These are phyloP conservation scores for Pseudopithomyces maydicus DNA, from an alignment of 2,329 filamentous ascomycete species.

Conservation along the genomic window DNA sequence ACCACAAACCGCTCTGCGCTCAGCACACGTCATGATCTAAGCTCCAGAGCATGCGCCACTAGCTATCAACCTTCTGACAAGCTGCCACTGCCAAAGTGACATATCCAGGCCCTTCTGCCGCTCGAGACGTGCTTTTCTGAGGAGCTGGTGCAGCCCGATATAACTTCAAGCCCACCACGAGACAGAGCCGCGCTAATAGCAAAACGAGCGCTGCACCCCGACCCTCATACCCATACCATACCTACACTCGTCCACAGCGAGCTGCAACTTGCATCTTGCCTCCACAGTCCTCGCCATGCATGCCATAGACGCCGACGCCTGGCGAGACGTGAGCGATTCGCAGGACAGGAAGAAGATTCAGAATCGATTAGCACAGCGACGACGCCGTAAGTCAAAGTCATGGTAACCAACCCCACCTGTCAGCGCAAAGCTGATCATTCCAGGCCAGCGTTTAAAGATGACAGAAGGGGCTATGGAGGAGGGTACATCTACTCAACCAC, in stretches of 20 bases:
- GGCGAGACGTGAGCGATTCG: conserved; percentile 10
- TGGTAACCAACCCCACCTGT: conserved; percentile 3
- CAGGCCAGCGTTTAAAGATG: conserved; percentile 10
- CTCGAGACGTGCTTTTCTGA: neutral
- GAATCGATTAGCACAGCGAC: conserved; percentile 10
- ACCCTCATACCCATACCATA: neutral
- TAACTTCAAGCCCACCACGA: conserved; percentile 6
- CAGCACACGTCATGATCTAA: conserved; percentile 7
- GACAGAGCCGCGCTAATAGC: conserved; percentile 5
- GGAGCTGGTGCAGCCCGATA: conserved; percentile 3
- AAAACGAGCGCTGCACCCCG: neutral
- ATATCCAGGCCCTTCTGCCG: neutral
- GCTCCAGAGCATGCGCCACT: conserved; percentile 4
- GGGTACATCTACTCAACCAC: conserved; percentile 2
- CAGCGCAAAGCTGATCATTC: conserved; percentile 8
- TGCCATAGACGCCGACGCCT: conserved; percentile 10
- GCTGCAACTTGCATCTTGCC: too few relatives aligned
- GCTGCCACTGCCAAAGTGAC: neutral
- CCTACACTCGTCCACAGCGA: neutral
- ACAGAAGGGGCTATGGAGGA: conserved; percentile 5
- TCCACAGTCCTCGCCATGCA: conserved; percentile 7
- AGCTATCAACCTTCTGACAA: conserved; percentile 2
- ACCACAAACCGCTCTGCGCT: conserved; percentile 4
- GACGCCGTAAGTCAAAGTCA: conserved; percentile 10
- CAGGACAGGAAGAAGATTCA: conserved; percentile 11